phyloP scores from a whole-genome alignment of 768 basidiomycete genomes.

The Chlorophyllum brunneum region DNA sequence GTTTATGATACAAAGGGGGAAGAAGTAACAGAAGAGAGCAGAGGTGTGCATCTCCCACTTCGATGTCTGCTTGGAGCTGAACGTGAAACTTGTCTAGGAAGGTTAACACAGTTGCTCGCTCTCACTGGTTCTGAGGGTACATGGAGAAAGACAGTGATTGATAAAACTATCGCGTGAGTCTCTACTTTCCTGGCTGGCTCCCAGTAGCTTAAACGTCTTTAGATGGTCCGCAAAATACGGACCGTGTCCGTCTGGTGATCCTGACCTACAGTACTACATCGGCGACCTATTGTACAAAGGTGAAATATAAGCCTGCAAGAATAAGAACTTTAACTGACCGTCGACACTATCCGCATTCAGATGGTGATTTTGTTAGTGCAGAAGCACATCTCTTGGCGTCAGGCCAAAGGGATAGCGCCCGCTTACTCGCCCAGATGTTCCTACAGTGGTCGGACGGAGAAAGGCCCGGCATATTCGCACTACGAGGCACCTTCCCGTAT shows the following conservation, averaged over 20 bases:
- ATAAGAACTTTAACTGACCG: neutral
- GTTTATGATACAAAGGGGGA: slow-evolving; percentile 79
- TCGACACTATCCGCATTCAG: slow-evolving; percentile 39
- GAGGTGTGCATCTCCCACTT: slow-evolving; percentile 52
- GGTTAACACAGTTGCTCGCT: slow-evolving; percentile 88
- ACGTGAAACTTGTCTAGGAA: slow-evolving; percentile 45
- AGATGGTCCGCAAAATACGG: slow-evolving; percentile 88
- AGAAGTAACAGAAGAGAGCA: slow-evolving; percentile 66
- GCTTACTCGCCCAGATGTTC: slow-evolving; percentile 82
- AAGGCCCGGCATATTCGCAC: slow-evolving; percentile 84
- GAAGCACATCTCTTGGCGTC: slow-evolving; percentile 83
- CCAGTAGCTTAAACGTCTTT: slow-evolving; percentile 17
- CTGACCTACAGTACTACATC: slow-evolving; percentile 82
- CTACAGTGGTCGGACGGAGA: slow-evolving; percentile 79
- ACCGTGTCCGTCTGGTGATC: slow-evolving; percentile 83
- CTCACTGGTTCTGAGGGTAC: slow-evolving; percentile 72
- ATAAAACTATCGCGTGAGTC: slow-evolving; percentile 77
- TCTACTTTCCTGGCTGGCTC: neutral
- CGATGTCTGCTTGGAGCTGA: slow-evolving; percentile 12
- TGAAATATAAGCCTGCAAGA: slow-evolving; percentile 18
- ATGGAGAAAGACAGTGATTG: slow-evolving; percentile 91
- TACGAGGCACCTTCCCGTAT: slow-evolving; percentile 84
- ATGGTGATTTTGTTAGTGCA: slow-evolving; percentile 69
- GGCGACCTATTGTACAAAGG: slow-evolving; percentile 89
- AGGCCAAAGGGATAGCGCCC: slow-evolving; percentile 86